Base-by-base conservation (phyloP, 192 early-diverging fungal species). In the Allomyces macrogynus region DNA sequence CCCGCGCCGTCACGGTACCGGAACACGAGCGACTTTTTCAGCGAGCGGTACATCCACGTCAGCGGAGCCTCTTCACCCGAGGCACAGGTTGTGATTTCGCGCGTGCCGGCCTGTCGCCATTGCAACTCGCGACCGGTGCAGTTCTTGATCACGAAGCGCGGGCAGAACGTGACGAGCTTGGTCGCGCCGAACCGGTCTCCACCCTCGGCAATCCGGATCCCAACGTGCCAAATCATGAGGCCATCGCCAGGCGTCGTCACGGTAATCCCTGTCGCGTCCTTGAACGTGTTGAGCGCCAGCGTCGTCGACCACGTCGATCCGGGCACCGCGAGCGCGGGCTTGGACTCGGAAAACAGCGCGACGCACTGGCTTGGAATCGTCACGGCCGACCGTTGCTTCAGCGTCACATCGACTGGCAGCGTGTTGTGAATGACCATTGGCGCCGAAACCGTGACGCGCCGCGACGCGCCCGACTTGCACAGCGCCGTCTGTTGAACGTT, bases 91-190 rank as follows among this genome's bases (percentile, higher is more conserved):
- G 80, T 71, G n/a, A 74, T 68, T 12, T 67, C 63, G 9, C 73
- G 73, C n/a, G 83, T 81, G 26, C 84, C 81, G 24, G 74, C 74
- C 60, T 89, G 88, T 10, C 89, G 78, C 69, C 85, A 89, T 67
- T 85, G 77, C 11, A 98, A 67, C 27, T 87, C 76, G 43, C 86
- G 77, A 24, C 78, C 73, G 24, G 85, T 70, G 64, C 85, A 80
- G 75, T 98, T 98, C 71, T 87, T 87, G 54, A 95, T 67, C 16
- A 94, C 86, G 70, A 89, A 98, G 16, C 95, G 79, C 18, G 95
- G 89, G 2, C 89, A 81, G 66, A 98, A 85, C 0, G 89, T 91
- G 14, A 96, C 86, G 12, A 95, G 81, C 71, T 90, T 93, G 25
- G 87, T 92, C 61, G 89, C 69, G 68, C 67, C 77, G 66, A 71